Evolutionary conservation across 2,329 filamentous ascomycete genomes (phyloP), one percentile per base, ranked within the genome.

Genomic region (Aureobasidium sp.): DNA sequence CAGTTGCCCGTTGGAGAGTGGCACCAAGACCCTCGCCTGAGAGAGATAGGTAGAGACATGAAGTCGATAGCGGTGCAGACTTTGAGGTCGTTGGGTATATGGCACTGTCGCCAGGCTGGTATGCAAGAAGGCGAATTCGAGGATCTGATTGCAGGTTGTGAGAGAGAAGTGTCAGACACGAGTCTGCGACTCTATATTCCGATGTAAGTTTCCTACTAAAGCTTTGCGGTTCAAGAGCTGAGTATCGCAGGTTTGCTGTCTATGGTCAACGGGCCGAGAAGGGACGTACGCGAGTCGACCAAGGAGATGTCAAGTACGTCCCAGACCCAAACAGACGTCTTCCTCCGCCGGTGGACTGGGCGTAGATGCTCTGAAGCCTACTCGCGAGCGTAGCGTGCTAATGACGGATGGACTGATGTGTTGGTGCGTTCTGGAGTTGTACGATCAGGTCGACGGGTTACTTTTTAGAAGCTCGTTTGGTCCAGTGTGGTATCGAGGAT

Each of bases 1-100:
- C 30, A 16, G 11, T 30, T 65, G 27, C 64, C 64, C 1, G 57
- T 65, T n/a, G 64, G 64, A 10, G 50, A 48, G 4, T 65, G 64
- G 64, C 50, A 41, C 10, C 42, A 30, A 47, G 48, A 42, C 29
- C 32, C 48, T 41, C 42, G 27, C 32, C 25, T 42, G 15, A 49
- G 37, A 42, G 50, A 54, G 16, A 41, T 61, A 25, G 59, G 59
- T 13, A 49, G 57, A 16, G 57, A 59, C 27, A 59, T 59, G 57
- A 59, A 42, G 27, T 8, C 32, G 9, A 50, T 59, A 59, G 45
- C 57, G 5, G 13, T 41, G 37, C 44, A 61, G 30, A 57, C 60
- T 21, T 47, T 65, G 29, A 52, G 48, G 59, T 60, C 64, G 5
- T 39, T 62, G n/a, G 63, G 62, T n/a, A 10, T 63, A 39, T 65